These are phyloP conservation scores for Colletotrichum sp. DNA, from an alignment of 2,329 filamentous ascomycete species.

Conservation along the genomic window DNA sequence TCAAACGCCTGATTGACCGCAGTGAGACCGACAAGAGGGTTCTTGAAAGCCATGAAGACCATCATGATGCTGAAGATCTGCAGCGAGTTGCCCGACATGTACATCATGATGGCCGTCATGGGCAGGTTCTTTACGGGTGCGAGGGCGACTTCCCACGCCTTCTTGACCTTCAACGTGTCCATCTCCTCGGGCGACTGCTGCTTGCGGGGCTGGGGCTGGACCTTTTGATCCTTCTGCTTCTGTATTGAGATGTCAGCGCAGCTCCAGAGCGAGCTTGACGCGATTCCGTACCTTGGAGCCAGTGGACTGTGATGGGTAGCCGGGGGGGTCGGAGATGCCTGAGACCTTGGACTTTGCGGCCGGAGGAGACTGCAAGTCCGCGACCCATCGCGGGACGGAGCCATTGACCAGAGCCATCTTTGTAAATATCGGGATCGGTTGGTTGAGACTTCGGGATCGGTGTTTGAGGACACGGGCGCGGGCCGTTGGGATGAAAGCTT, in stretches of 20 bases:
- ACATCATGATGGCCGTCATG: conserved; percentile 99
- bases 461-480: neutral
- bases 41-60: conserved; percentile 99
- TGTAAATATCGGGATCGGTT: neutral
- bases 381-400: conserved; percentile 77
- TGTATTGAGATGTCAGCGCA: conserved; percentile 25
- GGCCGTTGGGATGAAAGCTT: neutral
- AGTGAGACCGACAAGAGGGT: conserved; percentile 84
- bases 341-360: conserved; percentile 67
- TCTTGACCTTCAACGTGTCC: conserved; percentile 96
- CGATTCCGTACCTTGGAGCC: conserved; percentile 60
- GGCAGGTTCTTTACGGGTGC: conserved; percentile 92
- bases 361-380: conserved; percentile 77
- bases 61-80: conserved; percentile 99
- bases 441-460: neutral
- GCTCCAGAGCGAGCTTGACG: neutral
- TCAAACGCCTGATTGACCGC: conserved; percentile 88
- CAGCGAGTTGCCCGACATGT: conserved; percentile 98
- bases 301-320: conserved; percentile 67
- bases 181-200: conserved; percentile 82
- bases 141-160: conserved; percentile 96
- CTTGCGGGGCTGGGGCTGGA: conserved; percentile 61
- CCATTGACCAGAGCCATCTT: conserved; percentile 26
- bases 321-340: conserved; percentile 83
- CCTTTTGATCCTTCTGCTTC: conserved; percentile 56